A percentile compares a stretch with the other conserved stretches of the same genome.
Conservation (phyloP, 2,329 filamentous ascomycete species). For the Corynespora cassiicola region DNA sequence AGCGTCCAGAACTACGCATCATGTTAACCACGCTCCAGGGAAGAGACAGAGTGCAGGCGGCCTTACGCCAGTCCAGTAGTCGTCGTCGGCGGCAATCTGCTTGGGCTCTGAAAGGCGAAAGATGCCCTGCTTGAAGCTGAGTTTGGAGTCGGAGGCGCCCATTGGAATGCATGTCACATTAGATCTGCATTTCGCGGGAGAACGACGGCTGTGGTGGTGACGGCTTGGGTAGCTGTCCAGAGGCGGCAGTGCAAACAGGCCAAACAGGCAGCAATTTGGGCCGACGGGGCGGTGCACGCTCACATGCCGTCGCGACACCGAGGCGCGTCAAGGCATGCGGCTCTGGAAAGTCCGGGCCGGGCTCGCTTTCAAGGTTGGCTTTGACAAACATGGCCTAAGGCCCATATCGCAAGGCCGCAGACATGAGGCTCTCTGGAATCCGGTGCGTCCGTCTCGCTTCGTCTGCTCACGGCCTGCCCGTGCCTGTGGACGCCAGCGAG, state of each 20-base stretch:
- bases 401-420: too few species aligned
- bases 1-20: constrained; percentile 87
- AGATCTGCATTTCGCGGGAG: constrained; percentile 25
- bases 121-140: constrained; percentile 98
- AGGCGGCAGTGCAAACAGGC: constrained; percentile 18
- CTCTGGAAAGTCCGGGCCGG: too few species aligned
- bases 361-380: too few species aligned
- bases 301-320: constrained; percentile 25
- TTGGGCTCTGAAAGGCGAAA: constrained; percentile 94
- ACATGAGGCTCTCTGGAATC: too few species aligned
- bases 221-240: constrained; percentile 1
- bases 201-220: not conserved
- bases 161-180: constrained; percentile 61
- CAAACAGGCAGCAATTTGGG: constrained; percentile 17
- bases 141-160: constrained; percentile 98
- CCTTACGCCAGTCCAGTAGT: constrained; percentile 89
- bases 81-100: constrained; percentile 84
- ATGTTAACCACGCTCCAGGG: constrained; percentile 14
- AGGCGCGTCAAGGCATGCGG: too few species aligned
- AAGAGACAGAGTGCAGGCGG: constrained; percentile 14
- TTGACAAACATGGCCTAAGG: too few species aligned
- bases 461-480: too few species aligned
- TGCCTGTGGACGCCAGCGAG: too few species aligned
- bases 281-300: constrained; percentile 13
- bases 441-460: too few species aligned